Base-by-base conservation (phyloP, 495 filamentous ascomycete genomes). In the Neurospora terricola region DNA sequence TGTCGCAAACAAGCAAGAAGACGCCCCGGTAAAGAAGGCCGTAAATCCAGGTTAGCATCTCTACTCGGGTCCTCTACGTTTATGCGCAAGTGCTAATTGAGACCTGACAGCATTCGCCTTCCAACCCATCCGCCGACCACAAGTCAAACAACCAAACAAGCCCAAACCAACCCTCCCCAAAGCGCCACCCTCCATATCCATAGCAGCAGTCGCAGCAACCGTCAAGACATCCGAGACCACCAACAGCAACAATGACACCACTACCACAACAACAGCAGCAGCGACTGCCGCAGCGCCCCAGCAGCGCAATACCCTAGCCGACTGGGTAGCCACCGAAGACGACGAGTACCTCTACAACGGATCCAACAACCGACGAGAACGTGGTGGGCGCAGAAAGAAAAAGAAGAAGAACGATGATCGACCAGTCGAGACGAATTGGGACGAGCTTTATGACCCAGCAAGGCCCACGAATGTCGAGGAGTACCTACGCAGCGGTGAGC, bases 381-480 rank as follows among this genome's bases (percentile, higher is more conserved):
- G 94, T 71, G 93, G 93, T 48, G 93, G 93, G n/a, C 81, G 85
- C 38, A 85, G 88, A 73, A 94, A 94, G 84, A 89, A 92, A 80
- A 96, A 94, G 86, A 96, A 95, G 86, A 89, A 89, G 75, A 84
- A 86, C 43, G 90, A 92, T 34, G 84, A 88, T 45, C 80, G 86
- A 8, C 87, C 83, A 54, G 76, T 85, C 43, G 83, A 89, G 70
- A 92, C 92, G 54, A 90, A 97, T 78, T 98, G 94, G 95, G 93
- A 97, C 78, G 94, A 97, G 79, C 89, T 94, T 62, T 98, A 97
- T 77, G 95, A 97, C 77, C 92, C 93, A 0, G 86, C 91, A 3
- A 82, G 91, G 27, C 95, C 95, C 1, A 97, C 94, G 48, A 93
- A 89, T 72, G 94, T 95, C 73, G 90, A 94, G 68, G 92, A 97